Conservation (phyloP, 2,329 filamentous ascomycete species). For the Lasiodiplodia sp. region DNA sequence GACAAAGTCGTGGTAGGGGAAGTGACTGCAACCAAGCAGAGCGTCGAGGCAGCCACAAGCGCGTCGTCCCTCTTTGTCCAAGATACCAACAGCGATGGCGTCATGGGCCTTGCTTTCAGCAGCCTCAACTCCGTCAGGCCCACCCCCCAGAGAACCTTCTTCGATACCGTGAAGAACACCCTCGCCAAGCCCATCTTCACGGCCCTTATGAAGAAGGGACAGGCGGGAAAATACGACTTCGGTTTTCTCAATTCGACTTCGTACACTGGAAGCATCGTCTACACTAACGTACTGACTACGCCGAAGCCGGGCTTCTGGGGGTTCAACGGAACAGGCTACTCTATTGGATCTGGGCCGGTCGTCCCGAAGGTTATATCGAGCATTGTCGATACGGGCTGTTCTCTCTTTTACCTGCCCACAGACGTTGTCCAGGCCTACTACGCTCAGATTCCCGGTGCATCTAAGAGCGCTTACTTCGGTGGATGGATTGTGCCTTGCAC, state of each 20-base stretch:
- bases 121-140: constrained; percentile 65
- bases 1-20: constrained; percentile 69
- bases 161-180: constrained; percentile 63
- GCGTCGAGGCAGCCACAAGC: constrained; percentile 68
- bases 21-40: constrained; percentile 66
- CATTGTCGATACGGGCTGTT: constrained; percentile 76
- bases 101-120: constrained; percentile 68
- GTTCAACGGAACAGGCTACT: constrained; percentile 65
- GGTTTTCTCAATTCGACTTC: constrained; percentile 66
- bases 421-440: constrained; percentile 67
- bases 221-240: constrained; percentile 61
- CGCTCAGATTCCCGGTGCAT: constrained; percentile 60
- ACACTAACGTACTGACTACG: constrained; percentile 59
- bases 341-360: constrained; percentile 55
- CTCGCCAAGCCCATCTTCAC: constrained; percentile 65
- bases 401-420: constrained; percentile 66
- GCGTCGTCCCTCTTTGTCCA: constrained; percentile 62
- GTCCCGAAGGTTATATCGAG: constrained; percentile 54
- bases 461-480: constrained; percentile 56
- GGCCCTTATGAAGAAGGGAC: constrained; percentile 61
- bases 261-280: constrained; percentile 65
- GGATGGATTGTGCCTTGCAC: constrained; percentile 64
- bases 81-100: constrained; percentile 63
- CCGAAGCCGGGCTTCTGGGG: constrained; percentile 64
- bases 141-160: constrained; percentile 61